Conservation (phyloP, 257 asterid species). For the Ballota nigra region DNA sequence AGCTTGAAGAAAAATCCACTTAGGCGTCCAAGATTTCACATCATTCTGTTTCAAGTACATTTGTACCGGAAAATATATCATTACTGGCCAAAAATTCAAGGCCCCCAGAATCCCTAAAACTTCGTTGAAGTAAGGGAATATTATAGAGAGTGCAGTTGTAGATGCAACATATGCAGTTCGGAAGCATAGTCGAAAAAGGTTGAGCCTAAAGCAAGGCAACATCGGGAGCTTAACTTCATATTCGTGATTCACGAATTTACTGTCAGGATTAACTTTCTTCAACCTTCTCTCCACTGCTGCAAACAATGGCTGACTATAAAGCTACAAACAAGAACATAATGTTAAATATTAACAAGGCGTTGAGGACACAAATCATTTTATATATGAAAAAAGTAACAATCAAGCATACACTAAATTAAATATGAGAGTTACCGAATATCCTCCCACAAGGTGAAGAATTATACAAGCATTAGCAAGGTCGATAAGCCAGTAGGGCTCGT, state of each 20-base stretch:
- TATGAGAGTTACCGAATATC: constrained; percentile 45
- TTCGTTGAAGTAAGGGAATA: constrained; percentile 63
- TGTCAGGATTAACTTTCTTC: constrained; percentile 29
- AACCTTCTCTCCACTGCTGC: constrained; percentile 45
- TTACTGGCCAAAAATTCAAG: constrained; percentile 56
- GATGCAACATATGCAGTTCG: constrained; percentile 49
- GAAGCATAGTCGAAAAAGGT: constrained; percentile 51
- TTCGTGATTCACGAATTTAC: constrained; percentile 31
- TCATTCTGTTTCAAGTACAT: constrained; percentile 54
- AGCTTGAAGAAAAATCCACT: constrained; percentile 47
- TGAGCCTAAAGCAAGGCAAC: constrained; percentile 40
- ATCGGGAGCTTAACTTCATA: constrained; percentile 42
- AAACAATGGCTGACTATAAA: constrained; percentile 65
- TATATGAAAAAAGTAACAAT: no score
- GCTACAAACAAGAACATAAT: constrained; percentile 26
- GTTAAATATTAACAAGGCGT: no score
- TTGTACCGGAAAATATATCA: constrained; percentile 61
- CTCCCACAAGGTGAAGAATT: constrained; percentile 65
- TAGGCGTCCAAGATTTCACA: constrained; percentile 43
- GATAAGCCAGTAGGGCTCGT: constrained; percentile 73
- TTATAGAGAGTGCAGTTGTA: constrained; percentile 41
- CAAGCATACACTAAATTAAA: no score
- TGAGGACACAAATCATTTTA: no score
- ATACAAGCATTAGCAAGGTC: constrained; percentile 63
- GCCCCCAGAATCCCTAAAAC: constrained; percentile 61